Evolutionary conservation across 148 eudicot species (phyloP).

Genomic region (Camellia sinensis): DNA sequence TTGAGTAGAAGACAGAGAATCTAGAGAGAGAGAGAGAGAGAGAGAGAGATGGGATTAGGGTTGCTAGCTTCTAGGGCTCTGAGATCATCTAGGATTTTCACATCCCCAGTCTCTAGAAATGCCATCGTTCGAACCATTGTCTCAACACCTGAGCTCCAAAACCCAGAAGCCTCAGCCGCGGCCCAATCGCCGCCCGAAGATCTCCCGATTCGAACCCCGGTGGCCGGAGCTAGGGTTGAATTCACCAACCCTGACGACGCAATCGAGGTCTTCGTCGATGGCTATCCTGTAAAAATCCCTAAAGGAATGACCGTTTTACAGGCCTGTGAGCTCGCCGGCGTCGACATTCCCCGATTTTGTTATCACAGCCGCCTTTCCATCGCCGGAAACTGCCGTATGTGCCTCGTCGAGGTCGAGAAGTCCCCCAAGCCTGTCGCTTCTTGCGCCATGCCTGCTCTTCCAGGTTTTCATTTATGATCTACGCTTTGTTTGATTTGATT

Average conservation of each 20-base stretch:
- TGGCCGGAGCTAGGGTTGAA: constrained; percentile 82
- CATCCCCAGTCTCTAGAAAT: constrained; percentile 21
- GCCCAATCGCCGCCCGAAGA: constrained; percentile 29
- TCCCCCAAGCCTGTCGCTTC: constrained; percentile 98
- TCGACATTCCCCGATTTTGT: constrained; percentile 89
- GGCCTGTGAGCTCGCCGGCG: constrained; percentile 95
- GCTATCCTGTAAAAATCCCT: constrained; percentile 85
- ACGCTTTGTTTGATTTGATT: not conserved
- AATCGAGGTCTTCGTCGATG: constrained; percentile 94
- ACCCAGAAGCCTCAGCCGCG: constrained; percentile 52
- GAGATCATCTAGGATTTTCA: constrained; percentile 27
- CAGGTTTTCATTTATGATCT: constrained; percentile 41
- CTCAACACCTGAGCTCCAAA: constrained; percentile 62
- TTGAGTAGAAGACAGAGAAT: too few species aligned
- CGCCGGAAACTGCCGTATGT: constrained; percentile 97
- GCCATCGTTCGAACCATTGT: constrained; percentile 40
- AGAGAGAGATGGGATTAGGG: constrained; percentile 30
- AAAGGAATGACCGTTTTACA: constrained; percentile 92
- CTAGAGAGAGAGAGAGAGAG: not conserved
- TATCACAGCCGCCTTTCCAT: constrained; percentile 81
- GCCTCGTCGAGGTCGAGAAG: constrained; percentile 96
- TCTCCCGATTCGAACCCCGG: constrained; percentile 56
- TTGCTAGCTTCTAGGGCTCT: constrained; percentile 41
- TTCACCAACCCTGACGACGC: constrained; percentile 83
- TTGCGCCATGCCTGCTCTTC: constrained; percentile 98